phyloP scores from a whole-genome alignment of 2,329 filamentous ascomycete genomes.

The Trichoderma koningii region DNA sequence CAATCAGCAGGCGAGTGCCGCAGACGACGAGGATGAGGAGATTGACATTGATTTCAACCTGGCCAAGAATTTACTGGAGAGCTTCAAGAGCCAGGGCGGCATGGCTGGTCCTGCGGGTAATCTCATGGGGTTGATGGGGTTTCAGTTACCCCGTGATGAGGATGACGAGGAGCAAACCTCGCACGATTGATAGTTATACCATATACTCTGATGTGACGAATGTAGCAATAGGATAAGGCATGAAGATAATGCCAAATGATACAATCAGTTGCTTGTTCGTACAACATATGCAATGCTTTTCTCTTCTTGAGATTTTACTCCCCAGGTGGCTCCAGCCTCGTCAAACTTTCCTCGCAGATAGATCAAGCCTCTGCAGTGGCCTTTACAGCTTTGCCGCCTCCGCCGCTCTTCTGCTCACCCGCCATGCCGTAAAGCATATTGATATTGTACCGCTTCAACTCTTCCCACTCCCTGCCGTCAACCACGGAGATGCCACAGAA shows the following conservation, averaged over 20 bases:
- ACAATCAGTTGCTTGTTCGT: background rate
- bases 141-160: constrained; percentile 79
- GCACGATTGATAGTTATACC: background rate
- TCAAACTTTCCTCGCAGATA: background rate
- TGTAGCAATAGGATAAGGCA: background rate
- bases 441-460: constrained; percentile 75
- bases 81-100: constrained; percentile 87
- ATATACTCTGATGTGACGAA: background rate
- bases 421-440: constrained; percentile 65
- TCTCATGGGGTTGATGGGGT: constrained; percentile 81
- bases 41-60: constrained; percentile 83
- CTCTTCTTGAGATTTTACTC: background rate
- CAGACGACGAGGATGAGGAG: constrained; percentile 49
- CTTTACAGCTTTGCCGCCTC: background rate
- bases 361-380: background rate
- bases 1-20: background rate
- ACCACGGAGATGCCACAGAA: constrained; percentile 80
- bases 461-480: constrained; percentile 67
- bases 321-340: background rate
- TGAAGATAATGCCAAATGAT: too few relatives aligned
- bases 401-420: constrained; percentile 27
- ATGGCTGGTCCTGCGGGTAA: constrained; percentile 85
- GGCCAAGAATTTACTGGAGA: constrained; percentile 86
- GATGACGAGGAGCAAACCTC: constrained; percentile 38
- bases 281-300: background rate